Base-by-base conservation (phyloP, 2,329 filamentous ascomycete species). In the Ilyonectria robusta region DNA sequence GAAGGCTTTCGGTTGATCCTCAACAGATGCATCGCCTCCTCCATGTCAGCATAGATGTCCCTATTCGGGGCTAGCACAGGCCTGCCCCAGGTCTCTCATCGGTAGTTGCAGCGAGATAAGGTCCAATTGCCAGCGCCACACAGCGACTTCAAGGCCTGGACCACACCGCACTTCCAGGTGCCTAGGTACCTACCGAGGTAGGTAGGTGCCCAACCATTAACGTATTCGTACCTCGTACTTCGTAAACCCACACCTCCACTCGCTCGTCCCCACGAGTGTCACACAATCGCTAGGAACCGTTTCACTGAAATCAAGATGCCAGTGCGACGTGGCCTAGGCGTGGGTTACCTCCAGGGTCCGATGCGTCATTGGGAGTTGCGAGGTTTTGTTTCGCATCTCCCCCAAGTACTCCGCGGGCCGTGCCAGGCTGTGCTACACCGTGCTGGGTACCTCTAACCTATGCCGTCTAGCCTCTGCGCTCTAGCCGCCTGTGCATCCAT, bases 51-150 rank as follows among this genome's bases (percentile, higher is more conserved):
- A 29, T 4, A 9, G 23, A 13, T 15, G 7, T n/a, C n/a, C 40
- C 40, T 8, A n/a, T 42, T 42, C 40, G 40, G n/a, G 15, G 15
- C 2, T 42, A 17, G 15, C 46, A 13, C 11, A 13, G 21, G 5
- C 23, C n/a, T 13, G 42, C 19, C 19, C 44, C 44, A 31, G 26
- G 48, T 10, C 3, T 33, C 10, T 23, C 23, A 2, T 7, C 50
- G 50, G 50, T n/a, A 53, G 50, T 35, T 35, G 8, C 26, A 51
- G 26, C 2, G 26, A 46, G 50, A 53, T 53, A 35, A 33, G 50
- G n/a, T 53, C 29, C 50, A 33, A 53, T 53, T 35, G 50, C 50
- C 29, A 33, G 31, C 29, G 17, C 40, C 40, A 42, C 37, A 42
- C n/a, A n/a, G 15, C 7, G 19, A 37, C n/a, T 21, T 35, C 10